These are phyloP conservation scores for Nannochloropsis granulata DNA, from an alignment of 108 stramenopile species.

Conservation along the genomic window DNA sequence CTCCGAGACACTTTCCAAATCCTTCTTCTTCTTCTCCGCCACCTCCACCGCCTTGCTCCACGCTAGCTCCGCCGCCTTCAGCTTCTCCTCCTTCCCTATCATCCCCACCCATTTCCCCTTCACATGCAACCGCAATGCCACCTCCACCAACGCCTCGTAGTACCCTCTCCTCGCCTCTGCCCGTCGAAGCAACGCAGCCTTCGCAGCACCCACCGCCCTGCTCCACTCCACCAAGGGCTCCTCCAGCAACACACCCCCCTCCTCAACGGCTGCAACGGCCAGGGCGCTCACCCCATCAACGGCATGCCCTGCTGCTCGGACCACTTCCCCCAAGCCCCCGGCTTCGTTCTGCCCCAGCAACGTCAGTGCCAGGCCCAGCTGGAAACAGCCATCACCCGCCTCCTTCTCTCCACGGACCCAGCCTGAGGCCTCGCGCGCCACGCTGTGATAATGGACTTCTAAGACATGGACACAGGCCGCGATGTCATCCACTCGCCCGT, in stretches of 20 bases:
- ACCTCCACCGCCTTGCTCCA: slow-evolving; percentile 7
- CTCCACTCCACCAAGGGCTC: background rate
- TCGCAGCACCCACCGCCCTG: background rate
- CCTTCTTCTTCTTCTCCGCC: background rate
- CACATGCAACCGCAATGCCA: background rate
- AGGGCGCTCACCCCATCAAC: background rate
- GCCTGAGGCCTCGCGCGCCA: background rate
- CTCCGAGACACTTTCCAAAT: background rate
- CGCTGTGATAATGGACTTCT: background rate
- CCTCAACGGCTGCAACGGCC: background rate
- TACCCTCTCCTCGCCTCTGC: background rate
- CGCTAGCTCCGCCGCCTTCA: background rate
- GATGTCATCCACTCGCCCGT: background rate
- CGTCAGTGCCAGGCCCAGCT: background rate
- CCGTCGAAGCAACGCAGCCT: background rate
- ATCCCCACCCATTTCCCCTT: background rate
- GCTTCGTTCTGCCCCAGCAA: background rate
- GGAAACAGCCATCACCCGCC: background rate
- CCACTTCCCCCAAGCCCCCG: background rate
- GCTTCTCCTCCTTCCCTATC: background rate
- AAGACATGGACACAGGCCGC: background rate
- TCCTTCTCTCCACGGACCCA: background rate
- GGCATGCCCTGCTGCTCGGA: background rate
- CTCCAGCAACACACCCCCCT: background rate
- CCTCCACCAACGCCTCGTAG: background rate